phyloP scores from a whole-genome alignment of 2,329 filamentous ascomycete genomes.

The Hypoxylon rubiginosum region DNA sequence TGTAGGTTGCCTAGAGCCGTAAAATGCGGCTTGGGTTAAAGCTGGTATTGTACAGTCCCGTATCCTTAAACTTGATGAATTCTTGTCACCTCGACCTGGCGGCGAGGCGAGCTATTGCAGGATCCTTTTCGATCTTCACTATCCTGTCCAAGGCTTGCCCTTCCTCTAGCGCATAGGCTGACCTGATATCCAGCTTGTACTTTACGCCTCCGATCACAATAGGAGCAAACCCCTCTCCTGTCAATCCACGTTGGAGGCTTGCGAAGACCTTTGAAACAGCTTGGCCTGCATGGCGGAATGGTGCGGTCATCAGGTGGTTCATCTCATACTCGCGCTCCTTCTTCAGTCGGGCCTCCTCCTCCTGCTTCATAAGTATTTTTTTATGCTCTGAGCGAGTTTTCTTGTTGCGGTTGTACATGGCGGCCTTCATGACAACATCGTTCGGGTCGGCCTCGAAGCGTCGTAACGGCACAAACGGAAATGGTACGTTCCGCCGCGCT shows the following conservation, averaged over 20 bases:
- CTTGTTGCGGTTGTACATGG: constrained; percentile 51
- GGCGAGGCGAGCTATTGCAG: constrained; percentile 22
- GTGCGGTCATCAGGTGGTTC: constrained; percentile 68
- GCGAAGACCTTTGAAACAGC: constrained; percentile 59
- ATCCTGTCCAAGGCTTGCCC: constrained; percentile 71
- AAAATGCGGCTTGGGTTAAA: neutral
- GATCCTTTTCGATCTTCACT: constrained; percentile 55
- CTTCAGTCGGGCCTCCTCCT: constrained; percentile 56
- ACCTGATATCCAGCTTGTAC: constrained; percentile 71
- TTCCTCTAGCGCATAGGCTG: constrained; percentile 70
- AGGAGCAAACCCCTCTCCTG: constrained; percentile 68
- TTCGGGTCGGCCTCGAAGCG: constrained; percentile 57
- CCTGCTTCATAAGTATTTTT: constrained; percentile 49
- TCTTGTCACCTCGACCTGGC: constrained; percentile 10
- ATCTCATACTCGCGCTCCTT: constrained; percentile 65
- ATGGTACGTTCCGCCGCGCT: constrained; percentile 58
- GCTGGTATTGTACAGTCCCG: constrained; percentile 2
- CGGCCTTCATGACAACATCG: constrained; percentile 55
- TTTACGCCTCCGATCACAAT: constrained; percentile 61
- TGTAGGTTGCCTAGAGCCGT: neutral
- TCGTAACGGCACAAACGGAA: constrained; percentile 63
- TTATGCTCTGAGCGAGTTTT: constrained; percentile 43
- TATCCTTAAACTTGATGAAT: constrained; percentile 4
- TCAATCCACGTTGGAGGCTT: constrained; percentile 65
- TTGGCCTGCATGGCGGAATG: constrained; percentile 65